Evolutionary conservation across 371 early-diverging fungal species (phyloP).

Genomic region (Mucor ambiguus): DNA sequence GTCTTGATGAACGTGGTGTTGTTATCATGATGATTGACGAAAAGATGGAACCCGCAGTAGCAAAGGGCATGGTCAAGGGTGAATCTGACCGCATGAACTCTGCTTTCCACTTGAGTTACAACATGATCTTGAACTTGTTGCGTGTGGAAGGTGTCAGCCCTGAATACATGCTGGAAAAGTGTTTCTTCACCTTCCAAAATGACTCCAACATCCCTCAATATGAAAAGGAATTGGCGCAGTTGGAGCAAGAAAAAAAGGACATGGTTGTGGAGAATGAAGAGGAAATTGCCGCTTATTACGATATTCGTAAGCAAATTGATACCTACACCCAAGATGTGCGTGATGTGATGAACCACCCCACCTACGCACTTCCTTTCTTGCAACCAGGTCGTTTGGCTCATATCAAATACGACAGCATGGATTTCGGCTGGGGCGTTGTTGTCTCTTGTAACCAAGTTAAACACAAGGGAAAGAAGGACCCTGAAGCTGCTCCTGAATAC

Average conservation of each 20-base stretch:
- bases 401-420: constrained; percentile 64
- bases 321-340: constrained; percentile 67
- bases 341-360: constrained; percentile 83
- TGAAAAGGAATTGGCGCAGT: constrained; percentile 56
- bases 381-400: constrained; percentile 87
- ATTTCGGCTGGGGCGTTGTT: constrained; percentile 96
- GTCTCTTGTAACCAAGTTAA: constrained; percentile 46
- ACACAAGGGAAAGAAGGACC: constrained; percentile 33
- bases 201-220: constrained; percentile 81
- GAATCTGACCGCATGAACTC: constrained; percentile 94
- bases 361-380: constrained; percentile 79
- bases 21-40: constrained; percentile 98
- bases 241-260: constrained; percentile 59
- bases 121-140: constrained; percentile 98
- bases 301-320: constrained; percentile 75
- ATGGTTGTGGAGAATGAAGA: constrained; percentile 75
- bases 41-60: constrained; percentile 93
- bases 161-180: constrained; percentile 93
- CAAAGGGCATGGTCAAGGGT: constrained; percentile 95
- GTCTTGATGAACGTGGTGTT: constrained; percentile 98
- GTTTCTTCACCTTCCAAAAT: constrained; percentile 98
- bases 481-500: constrained; percentile 50
- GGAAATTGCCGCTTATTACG: constrained; percentile 73
- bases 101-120: constrained; percentile 99
- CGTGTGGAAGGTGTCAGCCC: constrained; percentile 97